Evolutionary conservation across 495 filamentous ascomycete genomes (phyloP), one percentile per base, ranked within the genome.

Genomic region (Tuber microsphaerosporum): DNA sequence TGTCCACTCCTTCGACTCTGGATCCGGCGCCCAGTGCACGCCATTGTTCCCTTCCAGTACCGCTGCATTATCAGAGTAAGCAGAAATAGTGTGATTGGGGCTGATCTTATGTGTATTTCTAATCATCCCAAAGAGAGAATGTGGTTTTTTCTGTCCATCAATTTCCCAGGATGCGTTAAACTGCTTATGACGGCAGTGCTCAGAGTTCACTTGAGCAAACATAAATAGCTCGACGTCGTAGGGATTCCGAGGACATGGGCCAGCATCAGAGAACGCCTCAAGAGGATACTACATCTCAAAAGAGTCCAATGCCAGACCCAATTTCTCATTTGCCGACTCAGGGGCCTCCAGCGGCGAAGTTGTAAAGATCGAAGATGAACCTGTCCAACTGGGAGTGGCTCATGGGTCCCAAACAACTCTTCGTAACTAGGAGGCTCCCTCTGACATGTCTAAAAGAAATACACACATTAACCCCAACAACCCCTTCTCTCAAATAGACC

Each of bases 91-190:
- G 83, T 90, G 89, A 16, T 91, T 85, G 0, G 93, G 92, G 73
- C 92, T 89, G 73, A 86, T 86, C 81, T 91, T 89, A 84, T 99
- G 92, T 9, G 95, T 99, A 81, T 97, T 95, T 61, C 92, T 88
- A 78, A 99, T 99, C 95, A 98, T 97, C 61, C 89, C 89, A 80
- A 99, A 98, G 12, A 99, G 89, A 71, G 90, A 92, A 81, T 89
- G 86, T 17, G 89, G 87, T 87, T 93, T 95, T 77, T 87, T 85
- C 76, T 92, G 86, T 70, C 93, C 94, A 85, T 99, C 94, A 80
- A 99, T 97, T n/a, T 91, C 94, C 93, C 94, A 99, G 31, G 91
- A 91, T 22, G 96, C 94, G 83, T 99, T 99, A 88, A 99, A 99
- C 78, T 95, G 92, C 84, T 90, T 90, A 82, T 90, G 89, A 34